Percentiles rank a stretch among this genome's conserved stretches.
These are phyloP conservation scores for Cryptococcus hybrid DNA, from an alignment of 1,284 basidiomycete species.

Conservation along the genomic window DNA sequence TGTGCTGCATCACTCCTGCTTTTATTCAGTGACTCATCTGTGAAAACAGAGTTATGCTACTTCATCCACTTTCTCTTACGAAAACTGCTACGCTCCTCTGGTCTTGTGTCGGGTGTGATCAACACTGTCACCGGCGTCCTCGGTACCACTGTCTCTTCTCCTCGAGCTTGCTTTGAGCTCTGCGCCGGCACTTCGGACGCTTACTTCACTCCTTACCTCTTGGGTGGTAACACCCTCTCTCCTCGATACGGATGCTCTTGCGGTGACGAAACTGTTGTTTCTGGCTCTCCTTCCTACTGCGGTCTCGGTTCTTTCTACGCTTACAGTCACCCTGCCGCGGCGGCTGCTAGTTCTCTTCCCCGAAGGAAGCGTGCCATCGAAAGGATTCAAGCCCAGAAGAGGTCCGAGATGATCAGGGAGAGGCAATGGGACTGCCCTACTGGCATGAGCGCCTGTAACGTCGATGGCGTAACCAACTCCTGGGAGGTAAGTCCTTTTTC, in stretches of 20 bases:
- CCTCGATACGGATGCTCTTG: conserved; percentile 10
- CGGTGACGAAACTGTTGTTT: not conserved
- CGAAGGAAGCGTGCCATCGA: conserved; percentile 2
- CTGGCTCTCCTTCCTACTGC: not conserved
- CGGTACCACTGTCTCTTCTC: conserved; percentile 2
- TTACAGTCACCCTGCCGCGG: conserved; percentile 8
- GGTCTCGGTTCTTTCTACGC: not conserved
- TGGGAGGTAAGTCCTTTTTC: conserved; percentile 10
- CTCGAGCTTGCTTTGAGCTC: conserved; percentile 8
- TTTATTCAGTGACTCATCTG: not conserved
- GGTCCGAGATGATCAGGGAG: conserved; percentile 1
- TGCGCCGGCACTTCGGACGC: conserved; percentile 3
- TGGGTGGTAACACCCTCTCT: not conserved
- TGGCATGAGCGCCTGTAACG: conserved; percentile 11
- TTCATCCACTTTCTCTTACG: conserved; percentile 6
- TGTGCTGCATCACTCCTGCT: too few relatives aligned
- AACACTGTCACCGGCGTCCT: too few relatives aligned
- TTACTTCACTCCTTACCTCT: conserved; percentile 5
- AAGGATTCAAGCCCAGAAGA: not conserved
- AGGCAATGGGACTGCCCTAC: conserved; percentile 11
- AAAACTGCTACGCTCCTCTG: not conserved
- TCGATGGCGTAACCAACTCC: conserved; percentile 6
- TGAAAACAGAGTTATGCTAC: not conserved
- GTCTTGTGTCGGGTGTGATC: conserved; percentile 1
- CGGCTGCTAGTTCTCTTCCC: conserved; percentile 4